phyloP scores from a whole-genome alignment of 495 filamentous ascomycete genomes.

The Hyphodiscus hymeniophilus region DNA sequence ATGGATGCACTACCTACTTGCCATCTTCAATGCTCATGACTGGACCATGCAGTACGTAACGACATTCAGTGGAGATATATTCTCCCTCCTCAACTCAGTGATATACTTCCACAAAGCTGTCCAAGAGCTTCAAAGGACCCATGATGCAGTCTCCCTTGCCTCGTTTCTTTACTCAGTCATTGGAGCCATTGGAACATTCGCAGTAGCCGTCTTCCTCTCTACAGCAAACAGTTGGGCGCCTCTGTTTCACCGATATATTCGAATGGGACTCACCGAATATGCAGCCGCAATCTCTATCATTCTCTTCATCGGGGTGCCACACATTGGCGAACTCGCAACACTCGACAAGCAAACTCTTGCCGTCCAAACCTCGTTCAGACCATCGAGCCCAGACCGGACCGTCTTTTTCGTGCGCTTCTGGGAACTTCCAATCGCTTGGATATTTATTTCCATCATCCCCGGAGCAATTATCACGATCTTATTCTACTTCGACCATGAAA shows the following conservation, averaged over 20 bases:
- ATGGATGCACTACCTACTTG: constrained; percentile 64
- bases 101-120: constrained; percentile 73
- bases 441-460: constrained; percentile 56
- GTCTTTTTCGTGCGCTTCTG: constrained; percentile 62
- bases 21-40: constrained; percentile 65
- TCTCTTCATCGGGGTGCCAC: constrained; percentile 57
- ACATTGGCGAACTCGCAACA: constrained; percentile 52
- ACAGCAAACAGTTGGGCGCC: constrained; percentile 58
- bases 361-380: constrained; percentile 49
- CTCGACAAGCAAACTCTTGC: constrained; percentile 56
- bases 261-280: constrained; percentile 59
- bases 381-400: constrained; percentile 47
- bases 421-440: constrained; percentile 53
- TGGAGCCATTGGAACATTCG: constrained; percentile 60
- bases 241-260: constrained; percentile 56
- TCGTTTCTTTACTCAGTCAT: constrained; percentile 66
- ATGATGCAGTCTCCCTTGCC: constrained; percentile 50
- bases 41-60: constrained; percentile 76
- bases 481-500: constrained; percentile 71
- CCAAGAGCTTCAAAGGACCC: constrained; percentile 57
- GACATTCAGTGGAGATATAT: constrained; percentile 62
- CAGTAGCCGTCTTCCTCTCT: constrained; percentile 56
- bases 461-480: constrained; percentile 60
- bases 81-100: constrained; percentile 61
- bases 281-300: constrained; percentile 67